Evolutionary conservation across 495 filamentous ascomycete genomes (phyloP).

Genomic region (Penicillium turbatum): DNA sequence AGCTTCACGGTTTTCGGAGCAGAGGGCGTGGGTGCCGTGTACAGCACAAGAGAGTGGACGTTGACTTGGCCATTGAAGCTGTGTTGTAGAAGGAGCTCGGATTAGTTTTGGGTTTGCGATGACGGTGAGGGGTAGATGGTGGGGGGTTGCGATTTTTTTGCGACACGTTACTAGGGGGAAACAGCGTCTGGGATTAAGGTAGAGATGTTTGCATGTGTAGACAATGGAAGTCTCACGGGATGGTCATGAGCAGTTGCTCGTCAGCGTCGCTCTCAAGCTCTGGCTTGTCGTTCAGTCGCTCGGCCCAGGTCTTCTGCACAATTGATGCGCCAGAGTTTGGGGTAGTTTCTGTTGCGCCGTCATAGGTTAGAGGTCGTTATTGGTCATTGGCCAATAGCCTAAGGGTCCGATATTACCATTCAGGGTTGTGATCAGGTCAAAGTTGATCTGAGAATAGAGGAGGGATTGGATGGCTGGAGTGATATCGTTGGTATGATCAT

Average conservation of each 20-base stretch:
- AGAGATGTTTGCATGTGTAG: background rate
- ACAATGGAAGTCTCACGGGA: slow-evolving; percentile 64
- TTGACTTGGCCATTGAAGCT: slow-evolving; percentile 94
- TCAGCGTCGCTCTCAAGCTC: slow-evolving; percentile 82
- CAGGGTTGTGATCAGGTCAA: slow-evolving; percentile 76
- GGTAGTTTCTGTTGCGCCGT: slow-evolving; percentile 42
- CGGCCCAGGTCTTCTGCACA: slow-evolving; percentile 85
- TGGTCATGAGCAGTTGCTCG: slow-evolving; percentile 86
- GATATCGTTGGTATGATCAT: slow-evolving; percentile 87
- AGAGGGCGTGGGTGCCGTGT: slow-evolving; percentile 61
- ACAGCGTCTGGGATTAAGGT: background rate
- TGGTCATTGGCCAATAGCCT: background rate
- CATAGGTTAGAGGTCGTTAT: slow-evolving; percentile 5
- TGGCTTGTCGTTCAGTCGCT: slow-evolving; percentile 64
- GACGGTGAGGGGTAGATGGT: slow-evolving; percentile 22
- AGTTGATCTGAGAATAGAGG: slow-evolving; percentile 86
- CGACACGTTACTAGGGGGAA: background rate
- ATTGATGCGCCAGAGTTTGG: slow-evolving; percentile 66
- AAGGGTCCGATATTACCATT: slow-evolving; percentile 51
- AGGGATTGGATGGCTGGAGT: slow-evolving; percentile 82
- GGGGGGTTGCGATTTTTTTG: slow-evolving; percentile 13
- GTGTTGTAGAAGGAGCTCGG: slow-evolving; percentile 39
- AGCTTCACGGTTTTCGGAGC: slow-evolving; percentile 83
- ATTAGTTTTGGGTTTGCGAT: slow-evolving; percentile 11
- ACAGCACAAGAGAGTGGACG: slow-evolving; percentile 80